Percentiles rank a stretch among this genome's conserved stretches.
phyloP scores from a whole-genome alignment of 2,329 filamentous ascomycete genomes.

The Fusarium anguioides region DNA sequence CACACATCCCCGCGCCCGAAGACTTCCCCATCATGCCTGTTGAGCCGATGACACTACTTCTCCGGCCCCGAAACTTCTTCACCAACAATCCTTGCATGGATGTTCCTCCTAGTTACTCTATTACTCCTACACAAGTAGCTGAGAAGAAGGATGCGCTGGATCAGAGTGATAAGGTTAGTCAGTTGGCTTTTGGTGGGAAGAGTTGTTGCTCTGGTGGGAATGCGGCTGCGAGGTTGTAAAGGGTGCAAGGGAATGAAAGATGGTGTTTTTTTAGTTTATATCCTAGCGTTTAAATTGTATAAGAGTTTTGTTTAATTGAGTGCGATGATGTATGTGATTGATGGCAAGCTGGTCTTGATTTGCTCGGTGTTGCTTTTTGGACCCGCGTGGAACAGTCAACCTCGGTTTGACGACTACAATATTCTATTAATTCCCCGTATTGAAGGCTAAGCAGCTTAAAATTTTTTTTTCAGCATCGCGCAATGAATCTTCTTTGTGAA shows the following conservation, averaged over 20 bases:
- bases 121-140: conserved; percentile 46
- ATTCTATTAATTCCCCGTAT: too few species aligned
- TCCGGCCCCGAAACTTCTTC: conserved; percentile 87
- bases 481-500: too few species aligned
- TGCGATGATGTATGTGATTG: too few species aligned
- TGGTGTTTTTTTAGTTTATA: not conserved
- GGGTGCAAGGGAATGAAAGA: too few species aligned
- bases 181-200: conserved; percentile 43
- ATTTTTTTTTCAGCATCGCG: too few species aligned
- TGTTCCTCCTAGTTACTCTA: conserved; percentile 69
- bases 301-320: not conserved
- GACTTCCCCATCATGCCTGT: conserved; percentile 94
- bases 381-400: too few species aligned
- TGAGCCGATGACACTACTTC: conserved; percentile 83
- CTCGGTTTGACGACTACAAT: too few species aligned
- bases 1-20: conserved; percentile 88
- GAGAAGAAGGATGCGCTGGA: conserved; percentile 41
- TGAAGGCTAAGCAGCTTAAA: too few species aligned
- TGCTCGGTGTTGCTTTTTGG: too few species aligned
- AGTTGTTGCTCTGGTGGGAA: conserved; percentile 28
- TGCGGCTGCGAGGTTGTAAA: conserved; percentile 29
- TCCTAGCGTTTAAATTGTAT: conserved; percentile 11
- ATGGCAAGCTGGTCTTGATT: too few species aligned
- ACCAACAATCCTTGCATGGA: conserved; percentile 81
- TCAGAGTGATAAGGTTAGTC: conserved; percentile 37